Conservation (phyloP, 768 basidiomycete species). For the Tremella fuciformis region DNA sequence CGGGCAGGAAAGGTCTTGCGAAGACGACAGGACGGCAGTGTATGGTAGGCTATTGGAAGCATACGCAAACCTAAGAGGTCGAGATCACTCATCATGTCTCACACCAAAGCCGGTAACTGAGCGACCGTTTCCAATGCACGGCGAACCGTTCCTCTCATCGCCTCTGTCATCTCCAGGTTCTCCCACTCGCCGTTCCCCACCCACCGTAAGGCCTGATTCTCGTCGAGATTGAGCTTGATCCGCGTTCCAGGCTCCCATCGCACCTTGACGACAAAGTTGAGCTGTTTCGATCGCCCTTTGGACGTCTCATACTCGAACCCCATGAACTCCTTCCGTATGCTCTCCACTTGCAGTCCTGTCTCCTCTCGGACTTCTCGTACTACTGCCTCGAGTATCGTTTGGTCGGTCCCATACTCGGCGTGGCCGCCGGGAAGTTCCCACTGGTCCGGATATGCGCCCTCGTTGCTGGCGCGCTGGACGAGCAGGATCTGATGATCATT, state of each 20-base stretch:
- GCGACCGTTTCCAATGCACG: not conserved
- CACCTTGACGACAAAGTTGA: constrained; percentile 13
- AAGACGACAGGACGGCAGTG: constrained; percentile 28
- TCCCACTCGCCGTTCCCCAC: not conserved
- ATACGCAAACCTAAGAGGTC: too few relatives aligned
- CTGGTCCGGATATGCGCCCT: not conserved
- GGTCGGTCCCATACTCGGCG: constrained; percentile 11
- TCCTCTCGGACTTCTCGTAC: constrained; percentile 11
- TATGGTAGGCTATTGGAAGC: constrained; percentile 3
- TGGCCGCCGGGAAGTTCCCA: constrained; percentile 16
- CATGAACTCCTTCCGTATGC: constrained; percentile 7
- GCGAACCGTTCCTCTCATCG: not conserved
- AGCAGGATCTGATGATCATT: constrained; percentile 6
- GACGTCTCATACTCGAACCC: constrained; percentile 7
- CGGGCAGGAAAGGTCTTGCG: constrained; percentile 35
- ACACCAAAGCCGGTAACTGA: not conserved
- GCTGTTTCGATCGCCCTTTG: constrained; percentile 6
- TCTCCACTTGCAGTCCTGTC: constrained; percentile 15
- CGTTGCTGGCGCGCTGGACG: constrained; percentile 7
- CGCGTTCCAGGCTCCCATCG: not conserved
- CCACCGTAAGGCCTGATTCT: constrained; percentile 8
- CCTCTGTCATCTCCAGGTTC: constrained; percentile 4
- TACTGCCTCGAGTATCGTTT: constrained; percentile 14
- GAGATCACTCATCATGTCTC: too few relatives aligned
- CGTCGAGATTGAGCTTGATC: not conserved